These are phyloP conservation scores for Starmerella potacharoeniae DNA, from an alignment of 805 yeast species.

Conservation along the genomic window DNA sequence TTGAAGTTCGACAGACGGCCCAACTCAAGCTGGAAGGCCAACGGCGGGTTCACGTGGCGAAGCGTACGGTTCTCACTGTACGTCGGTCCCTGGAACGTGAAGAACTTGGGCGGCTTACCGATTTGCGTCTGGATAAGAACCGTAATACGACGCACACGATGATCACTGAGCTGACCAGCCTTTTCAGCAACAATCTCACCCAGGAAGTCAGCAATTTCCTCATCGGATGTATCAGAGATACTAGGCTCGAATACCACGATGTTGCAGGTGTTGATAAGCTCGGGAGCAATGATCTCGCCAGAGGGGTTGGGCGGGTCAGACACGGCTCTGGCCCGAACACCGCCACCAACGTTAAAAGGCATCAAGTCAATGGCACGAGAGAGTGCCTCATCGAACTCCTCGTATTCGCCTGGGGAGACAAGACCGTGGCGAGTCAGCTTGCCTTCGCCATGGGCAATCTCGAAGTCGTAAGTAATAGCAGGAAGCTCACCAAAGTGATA, in stretches of 20 bases:
- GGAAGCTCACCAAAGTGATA: constrained; percentile 41
- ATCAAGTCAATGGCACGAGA: constrained; percentile 61
- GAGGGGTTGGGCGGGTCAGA: constrained; percentile 24
- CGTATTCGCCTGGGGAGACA: constrained; percentile 43
- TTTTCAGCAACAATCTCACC: constrained; percentile 53
- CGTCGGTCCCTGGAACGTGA: constrained; percentile 83
- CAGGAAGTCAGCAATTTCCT: constrained; percentile 52
- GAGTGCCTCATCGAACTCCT: constrained; percentile 79
- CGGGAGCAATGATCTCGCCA: constrained; percentile 17
- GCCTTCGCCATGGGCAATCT: constrained; percentile 19
- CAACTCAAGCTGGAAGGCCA: constrained; percentile 93
- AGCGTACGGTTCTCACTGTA: constrained; percentile 82
- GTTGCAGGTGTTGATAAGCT: constrained; percentile 67
- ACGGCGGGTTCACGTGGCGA: constrained; percentile 96
- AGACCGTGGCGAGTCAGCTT: constrained; percentile 41
- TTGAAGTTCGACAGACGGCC: constrained; percentile 90
- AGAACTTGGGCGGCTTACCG: constrained; percentile 89
- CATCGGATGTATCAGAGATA: constrained; percentile 49
- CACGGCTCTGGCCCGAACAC: constrained; percentile 33
- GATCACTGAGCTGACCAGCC: constrained; percentile 55
- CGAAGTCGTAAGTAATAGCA: constrained; percentile 68
- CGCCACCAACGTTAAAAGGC: constrained; percentile 35
- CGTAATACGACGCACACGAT: constrained; percentile 83
- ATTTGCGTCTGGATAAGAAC: constrained; percentile 73
- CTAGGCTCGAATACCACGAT: constrained; percentile 42